Percentiles rank a stretch among this genome's conserved stretches.
Evolutionary conservation across 306 rosid species (phyloP).

Genomic region (Prunus fruticosa): DNA sequence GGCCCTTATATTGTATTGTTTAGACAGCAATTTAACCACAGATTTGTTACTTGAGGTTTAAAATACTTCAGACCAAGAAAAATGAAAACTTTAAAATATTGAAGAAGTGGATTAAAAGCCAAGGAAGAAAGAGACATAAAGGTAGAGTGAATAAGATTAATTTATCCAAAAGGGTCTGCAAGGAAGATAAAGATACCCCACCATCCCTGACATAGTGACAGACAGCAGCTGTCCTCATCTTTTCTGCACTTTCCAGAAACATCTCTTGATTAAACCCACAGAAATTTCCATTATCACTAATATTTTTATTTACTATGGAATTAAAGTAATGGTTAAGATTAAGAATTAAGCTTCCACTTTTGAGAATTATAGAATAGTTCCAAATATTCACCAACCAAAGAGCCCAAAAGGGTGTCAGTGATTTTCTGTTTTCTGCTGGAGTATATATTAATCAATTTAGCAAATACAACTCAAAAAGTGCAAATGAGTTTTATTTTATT

Average conservation of each 20-base stretch:
- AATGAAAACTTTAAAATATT: not conserved
- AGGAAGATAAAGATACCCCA: slow-evolving; percentile 9
- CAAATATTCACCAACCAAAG: not conserved
- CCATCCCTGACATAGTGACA: not conserved
- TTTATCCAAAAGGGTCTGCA: not conserved
- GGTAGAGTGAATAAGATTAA: not conserved
- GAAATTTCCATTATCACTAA: not conserved
- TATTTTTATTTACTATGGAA: not conserved
- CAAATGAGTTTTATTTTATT: no score
- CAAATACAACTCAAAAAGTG: not conserved
- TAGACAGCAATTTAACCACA: not conserved
- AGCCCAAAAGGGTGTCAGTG: not conserved
- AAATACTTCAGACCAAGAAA: no score
- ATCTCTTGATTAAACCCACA: not conserved
- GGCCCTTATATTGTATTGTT: no score
- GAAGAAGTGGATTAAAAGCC: slow-evolving; percentile 9
- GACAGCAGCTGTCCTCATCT: not conserved
- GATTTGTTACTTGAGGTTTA: not conserved
- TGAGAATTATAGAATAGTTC: not conserved
- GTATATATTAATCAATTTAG: not conserved
- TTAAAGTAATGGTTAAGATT: not conserved
- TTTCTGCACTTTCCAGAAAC: slow-evolving; percentile 19
- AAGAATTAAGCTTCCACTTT: not conserved
- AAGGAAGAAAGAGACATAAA: not conserved
- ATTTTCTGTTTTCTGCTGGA: not conserved